These are phyloP conservation scores for Cyberlindnera veronae DNA, from an alignment of 805 yeast genomes.

Conservation along the genomic window DNA sequence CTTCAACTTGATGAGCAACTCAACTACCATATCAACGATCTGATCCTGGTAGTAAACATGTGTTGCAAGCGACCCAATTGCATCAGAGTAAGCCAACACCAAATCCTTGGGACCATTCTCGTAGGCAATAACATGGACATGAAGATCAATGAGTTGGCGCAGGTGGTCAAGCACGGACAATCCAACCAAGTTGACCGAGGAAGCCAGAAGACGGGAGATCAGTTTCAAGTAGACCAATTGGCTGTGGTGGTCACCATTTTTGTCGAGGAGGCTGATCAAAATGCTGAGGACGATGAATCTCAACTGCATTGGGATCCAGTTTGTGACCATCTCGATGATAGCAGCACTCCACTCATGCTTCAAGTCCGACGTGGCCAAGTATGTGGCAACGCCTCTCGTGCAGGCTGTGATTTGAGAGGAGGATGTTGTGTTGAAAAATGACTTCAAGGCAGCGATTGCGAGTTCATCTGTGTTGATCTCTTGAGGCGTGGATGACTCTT, in stretches of 20 bases:
- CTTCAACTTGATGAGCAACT: slow-evolving; percentile 45
- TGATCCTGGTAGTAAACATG: slow-evolving; percentile 88
- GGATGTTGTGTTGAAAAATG: slow-evolving; percentile 61
- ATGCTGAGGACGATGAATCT: slow-evolving; percentile 62
- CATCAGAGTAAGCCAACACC: slow-evolving; percentile 45
- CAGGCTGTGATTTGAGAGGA: slow-evolving; percentile 57
- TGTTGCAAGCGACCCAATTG: slow-evolving; percentile 66
- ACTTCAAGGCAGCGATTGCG: slow-evolving; percentile 43
- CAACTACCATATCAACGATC: slow-evolving; percentile 74
- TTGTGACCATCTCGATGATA: slow-evolving; percentile 61
- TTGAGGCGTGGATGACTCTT: slow-evolving; percentile 12
- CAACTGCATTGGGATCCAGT: slow-evolving; percentile 78
- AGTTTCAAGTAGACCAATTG: slow-evolving; percentile 37
- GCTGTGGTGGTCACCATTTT: slow-evolving; percentile 18
- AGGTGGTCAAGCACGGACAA: slow-evolving; percentile 78
- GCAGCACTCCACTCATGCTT: slow-evolving; percentile 48
- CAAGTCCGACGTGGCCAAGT: slow-evolving; percentile 35
- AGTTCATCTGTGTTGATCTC: slow-evolving; percentile 28
- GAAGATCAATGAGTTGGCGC: slow-evolving; percentile 52
- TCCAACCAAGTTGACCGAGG: slow-evolving; percentile 83
- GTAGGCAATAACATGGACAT: slow-evolving; percentile 30
- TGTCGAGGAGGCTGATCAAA: slow-evolving; percentile 34
- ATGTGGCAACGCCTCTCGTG: slow-evolving; percentile 49
- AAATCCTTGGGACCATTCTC: slow-evolving; percentile 26
- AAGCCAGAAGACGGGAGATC: slow-evolving; percentile 59